These are phyloP conservation scores for Alternaria postmessia DNA, from an alignment of 2,329 filamentous ascomycete genomes.

Conservation along the genomic window DNA sequence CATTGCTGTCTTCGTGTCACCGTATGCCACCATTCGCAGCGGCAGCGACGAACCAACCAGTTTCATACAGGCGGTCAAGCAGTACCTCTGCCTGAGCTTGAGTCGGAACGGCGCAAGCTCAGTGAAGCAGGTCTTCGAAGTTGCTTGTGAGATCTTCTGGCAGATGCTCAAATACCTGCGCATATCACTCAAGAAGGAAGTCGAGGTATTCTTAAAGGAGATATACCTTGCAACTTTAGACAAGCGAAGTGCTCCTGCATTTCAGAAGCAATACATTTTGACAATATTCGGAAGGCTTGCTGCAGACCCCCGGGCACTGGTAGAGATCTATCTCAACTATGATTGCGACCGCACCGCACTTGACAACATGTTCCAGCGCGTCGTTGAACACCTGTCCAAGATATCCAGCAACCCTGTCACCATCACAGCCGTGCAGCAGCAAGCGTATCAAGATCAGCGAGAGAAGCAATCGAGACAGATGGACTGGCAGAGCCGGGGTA, in stretches of 20 bases:
- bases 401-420: constrained; percentile 81
- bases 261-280: constrained; percentile 93
- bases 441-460: constrained; percentile 83
- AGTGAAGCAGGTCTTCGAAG: constrained; percentile 89
- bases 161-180: constrained; percentile 94
- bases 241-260: constrained; percentile 81
- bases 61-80: constrained; percentile 94
- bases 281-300: constrained; percentile 84
- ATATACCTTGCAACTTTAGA: constrained; percentile 94
- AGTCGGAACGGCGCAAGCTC: constrained; percentile 95
- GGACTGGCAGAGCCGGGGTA: constrained; percentile 89
- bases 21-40: constrained; percentile 89
- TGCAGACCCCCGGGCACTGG: constrained; percentile 83
- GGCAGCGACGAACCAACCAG: constrained; percentile 88
- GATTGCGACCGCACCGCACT: constrained; percentile 92
- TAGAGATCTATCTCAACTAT: constrained; percentile 97
- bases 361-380: constrained; percentile 94
- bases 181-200: constrained; percentile 96
- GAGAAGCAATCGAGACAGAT: constrained; percentile 66
- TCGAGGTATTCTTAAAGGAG: constrained; percentile 97
- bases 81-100: constrained; percentile 93
- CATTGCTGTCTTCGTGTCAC: constrained; percentile 87
- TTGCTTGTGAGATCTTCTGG: constrained; percentile 98
- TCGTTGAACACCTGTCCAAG: constrained; percentile 92
- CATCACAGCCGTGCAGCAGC: constrained; percentile 79